These are phyloP conservation scores for Daedalea quercina DNA, from an alignment of 768 basidiomycete species.

Conservation along the genomic window DNA sequence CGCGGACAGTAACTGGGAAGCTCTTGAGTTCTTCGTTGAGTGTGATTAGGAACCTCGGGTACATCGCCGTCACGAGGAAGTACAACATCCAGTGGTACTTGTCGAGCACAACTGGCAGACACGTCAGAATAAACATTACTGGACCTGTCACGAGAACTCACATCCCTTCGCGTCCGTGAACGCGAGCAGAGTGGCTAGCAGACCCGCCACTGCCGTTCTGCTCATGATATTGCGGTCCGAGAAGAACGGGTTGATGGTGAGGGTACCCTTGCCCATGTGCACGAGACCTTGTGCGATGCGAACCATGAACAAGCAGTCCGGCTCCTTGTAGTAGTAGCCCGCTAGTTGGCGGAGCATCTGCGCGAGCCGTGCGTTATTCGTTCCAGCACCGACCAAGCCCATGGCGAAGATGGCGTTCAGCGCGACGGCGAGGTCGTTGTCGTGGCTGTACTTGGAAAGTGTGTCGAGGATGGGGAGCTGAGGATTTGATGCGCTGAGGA, in stretches of 20 bases:
- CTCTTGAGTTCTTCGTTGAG: slow-evolving; percentile 87
- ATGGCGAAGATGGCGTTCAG: slow-evolving; percentile 97
- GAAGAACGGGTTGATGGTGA: slow-evolving; percentile 96
- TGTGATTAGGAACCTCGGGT: slow-evolving; percentile 96
- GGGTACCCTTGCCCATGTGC: slow-evolving; percentile 99
- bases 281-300: slow-evolving; percentile 93
- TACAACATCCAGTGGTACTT: slow-evolving; percentile 99
- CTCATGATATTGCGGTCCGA: slow-evolving; percentile 87
- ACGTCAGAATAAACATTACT: background rate
- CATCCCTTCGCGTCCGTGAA: slow-evolving; percentile 93
- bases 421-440: slow-evolving; percentile 95
- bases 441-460: slow-evolving; percentile 97
- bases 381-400: slow-evolving; percentile 96
- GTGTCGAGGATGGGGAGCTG: slow-evolving; percentile 93
- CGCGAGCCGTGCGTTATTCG: slow-evolving; percentile 95
- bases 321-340: slow-evolving; percentile 97
- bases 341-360: slow-evolving; percentile 97
- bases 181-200: slow-evolving; percentile 81
- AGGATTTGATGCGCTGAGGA: slow-evolving; percentile 94
- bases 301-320: slow-evolving; percentile 94
- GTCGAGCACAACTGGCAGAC: slow-evolving; percentile 72
- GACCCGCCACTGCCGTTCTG: slow-evolving; percentile 80
- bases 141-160: slow-evolving; percentile 37
- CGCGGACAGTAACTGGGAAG: slow-evolving; percentile 87
- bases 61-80: slow-evolving; percentile 95